phyloP scores from a whole-genome alignment of 75 land plant genomes.

The Ceratopteris richardii region DNA sequence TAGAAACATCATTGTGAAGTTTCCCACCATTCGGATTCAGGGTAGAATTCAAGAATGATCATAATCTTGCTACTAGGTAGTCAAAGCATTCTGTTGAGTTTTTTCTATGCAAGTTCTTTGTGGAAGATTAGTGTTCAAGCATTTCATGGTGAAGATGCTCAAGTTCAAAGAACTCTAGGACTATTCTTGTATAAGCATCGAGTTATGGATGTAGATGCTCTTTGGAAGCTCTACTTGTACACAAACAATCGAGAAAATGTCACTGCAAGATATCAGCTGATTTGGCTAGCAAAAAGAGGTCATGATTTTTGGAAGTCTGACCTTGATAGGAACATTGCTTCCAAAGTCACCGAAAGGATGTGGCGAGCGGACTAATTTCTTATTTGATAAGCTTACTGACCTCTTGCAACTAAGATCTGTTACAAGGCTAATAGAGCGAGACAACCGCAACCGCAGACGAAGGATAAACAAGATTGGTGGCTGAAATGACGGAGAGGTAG shows the following conservation, averaged over 20 bases:
- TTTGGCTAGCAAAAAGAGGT: constrained; percentile 94
- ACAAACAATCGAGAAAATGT: too few species aligned
- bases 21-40: too few species aligned
- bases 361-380: constrained; percentile 95
- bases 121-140: too few species aligned
- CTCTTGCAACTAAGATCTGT: constrained; percentile 76
- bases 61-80: constrained; percentile 82
- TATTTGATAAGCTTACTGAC: constrained; percentile 84
- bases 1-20: constrained; percentile 73
- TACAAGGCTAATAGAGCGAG: too few species aligned
- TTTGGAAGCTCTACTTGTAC: constrained; percentile 63
- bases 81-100: constrained; percentile 87
- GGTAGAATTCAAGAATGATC: constrained; percentile 90
- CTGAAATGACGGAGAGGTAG: too few species aligned
- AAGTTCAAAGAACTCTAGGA: constrained; percentile 96
- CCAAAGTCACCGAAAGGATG: constrained; percentile 98
- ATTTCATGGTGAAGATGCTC: too few species aligned
- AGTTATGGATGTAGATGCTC: constrained; percentile 59
- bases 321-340: constrained; percentile 73
- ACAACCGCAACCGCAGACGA: too few species aligned
- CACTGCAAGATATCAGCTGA: constrained; percentile 91
- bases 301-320: constrained; percentile 77
- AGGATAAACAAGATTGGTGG: too few species aligned
- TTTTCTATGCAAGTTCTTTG: too few species aligned
- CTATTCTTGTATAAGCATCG: constrained; percentile 85